Evolutionary conservation across 208 protist genomes (phyloP), one percentile per base, ranked within the genome.

Genomic region (Porcisia deanei): DNA sequence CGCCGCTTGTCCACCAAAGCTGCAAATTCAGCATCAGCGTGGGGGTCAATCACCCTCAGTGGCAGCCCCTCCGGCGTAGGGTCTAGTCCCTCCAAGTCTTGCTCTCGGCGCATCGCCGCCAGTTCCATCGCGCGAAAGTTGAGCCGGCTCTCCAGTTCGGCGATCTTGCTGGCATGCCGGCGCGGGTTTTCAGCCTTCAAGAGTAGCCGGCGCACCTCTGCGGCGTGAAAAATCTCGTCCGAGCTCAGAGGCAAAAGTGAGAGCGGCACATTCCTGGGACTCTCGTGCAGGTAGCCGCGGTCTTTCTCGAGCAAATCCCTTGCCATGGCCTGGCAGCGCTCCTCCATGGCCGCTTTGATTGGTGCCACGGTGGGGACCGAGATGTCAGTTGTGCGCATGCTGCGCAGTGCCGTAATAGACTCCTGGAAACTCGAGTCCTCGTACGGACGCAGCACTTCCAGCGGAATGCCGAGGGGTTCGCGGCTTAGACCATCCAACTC

Each of bases 301-400:
- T 92, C 84, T 34, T 82, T 60, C 63, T 81, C 65, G 14, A 87
- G 85, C 70, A 72, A n/a, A 30, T 86, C 70, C n/a, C 53, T 75
- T 37, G 90, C 91, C 71, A 95, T 72, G 16, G 85, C 78, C 68
- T 89, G 86, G 25, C 79, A 85, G 39, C 83, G 84, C n/a, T 89
- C 64, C 41, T 92, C 90, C 75, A 94, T 87, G 22, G 39, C 53
- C 2, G 69, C 69, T 65, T 92, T 83, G 6, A 90, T 57, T 3
- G 72, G 60, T 34, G 75, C 73, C 55, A 86, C 75, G 30, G 75
- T 54, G 37, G 65, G 67, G 63, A 30, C 71, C 20, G 45, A 7
- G 7, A 34, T 55, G 45, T 70, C 30, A 2, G 77, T 67, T n/a
- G 70, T 72, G 18, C 78, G 68, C 18, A 83, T 64, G 22, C 41